Base-by-base conservation (phyloP, 2,329 filamentous ascomycete genomes). In the Capronia americana region DNA sequence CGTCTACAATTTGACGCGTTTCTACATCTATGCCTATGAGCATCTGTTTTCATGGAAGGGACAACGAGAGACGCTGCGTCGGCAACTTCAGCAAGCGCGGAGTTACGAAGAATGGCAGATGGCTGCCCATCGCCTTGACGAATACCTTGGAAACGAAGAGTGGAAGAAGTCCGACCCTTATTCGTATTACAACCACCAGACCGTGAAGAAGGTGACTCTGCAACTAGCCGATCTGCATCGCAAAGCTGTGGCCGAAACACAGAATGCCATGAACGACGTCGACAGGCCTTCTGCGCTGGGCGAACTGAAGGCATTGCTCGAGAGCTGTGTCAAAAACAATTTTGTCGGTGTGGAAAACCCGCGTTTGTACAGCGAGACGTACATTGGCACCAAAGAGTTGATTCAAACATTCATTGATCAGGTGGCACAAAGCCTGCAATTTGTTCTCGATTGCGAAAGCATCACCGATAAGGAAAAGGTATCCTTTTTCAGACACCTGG, bases 241-340 rank as follows among this genome's bases (percentile, higher is more conserved):
- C 30, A 80, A 83, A 59, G 80, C 81, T 41, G 74, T 75, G 4
- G 76, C 78, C 28, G 76, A 81, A 3, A 70, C 68, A 3, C 71
- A 73, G 3, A 69, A 71, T 57, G 55, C 78, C 74, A 32, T 30
- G 17, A 66, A 69, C 23, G 73, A 70, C 5, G 59, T 61, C 65
- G 57, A 72, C 8, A 70, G 68, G 28, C 64, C 71, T 23, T 69
- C 68, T 20, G 84, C 89, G 0, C 82, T 92, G 2, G 90, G 94
- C 69, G 92, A 95, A 62, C 83, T 99, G 62, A 90, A 88, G 68
- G 85, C 85, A 0, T 79, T 98, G 66, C 82, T 96, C 23, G 92
- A 97, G 80, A 92, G 92, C 14, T 98, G 93, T 76, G 90, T 97
- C 73, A 99, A 97, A 85, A 96, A 93, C 79, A 98, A 99, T 76